Evolutionary conservation across 495 filamentous ascomycete genomes (phyloP).

Genomic region (Penicillium silybi): DNA sequence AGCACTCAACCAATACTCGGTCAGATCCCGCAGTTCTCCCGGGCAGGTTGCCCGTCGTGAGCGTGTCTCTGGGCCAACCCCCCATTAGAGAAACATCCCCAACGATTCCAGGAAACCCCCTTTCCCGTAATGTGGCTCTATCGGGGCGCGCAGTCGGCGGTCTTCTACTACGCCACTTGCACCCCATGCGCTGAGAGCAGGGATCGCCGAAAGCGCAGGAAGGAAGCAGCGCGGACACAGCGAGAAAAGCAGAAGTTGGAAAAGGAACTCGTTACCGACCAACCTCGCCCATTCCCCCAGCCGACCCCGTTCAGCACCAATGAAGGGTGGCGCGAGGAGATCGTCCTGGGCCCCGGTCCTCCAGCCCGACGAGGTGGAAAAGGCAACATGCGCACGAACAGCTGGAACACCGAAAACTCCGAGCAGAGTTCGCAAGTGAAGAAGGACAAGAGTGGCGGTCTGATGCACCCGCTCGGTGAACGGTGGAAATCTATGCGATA

Average conservation of each 20-base stretch:
- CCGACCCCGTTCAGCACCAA: conserved; percentile 81
- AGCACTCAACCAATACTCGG: conserved; percentile 22
- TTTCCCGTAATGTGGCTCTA: conserved; percentile 48
- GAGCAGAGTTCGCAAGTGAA: conserved; percentile 21
- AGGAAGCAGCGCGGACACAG: conserved; percentile 58
- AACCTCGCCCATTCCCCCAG: conserved; percentile 71
- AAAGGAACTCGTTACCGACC: conserved; percentile 49
- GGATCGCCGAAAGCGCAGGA: conserved; percentile 60
- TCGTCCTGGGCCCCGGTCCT: conserved; percentile 70
- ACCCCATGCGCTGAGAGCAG: conserved; percentile 68
- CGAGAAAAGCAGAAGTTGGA: conserved; percentile 53
- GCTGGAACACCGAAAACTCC: conserved; percentile 48
- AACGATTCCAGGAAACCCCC: background rate
- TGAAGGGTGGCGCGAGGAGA: conserved; percentile 81
- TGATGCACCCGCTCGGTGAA: conserved; percentile 44
- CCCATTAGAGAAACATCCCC: background rate
- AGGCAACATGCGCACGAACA: conserved; percentile 46
- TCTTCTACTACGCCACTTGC: conserved; percentile 84
- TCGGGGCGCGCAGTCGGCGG: conserved; percentile 66
- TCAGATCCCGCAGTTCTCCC: conserved; percentile 22
- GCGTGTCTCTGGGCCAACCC: background rate
- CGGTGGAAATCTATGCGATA: conserved; percentile 71
- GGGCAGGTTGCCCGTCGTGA: conserved; percentile 27
- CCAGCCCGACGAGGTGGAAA: conserved; percentile 53
- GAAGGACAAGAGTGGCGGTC: conserved; percentile 28